Evolutionary conservation across 2,329 filamentous ascomycete genomes (phyloP).

Genomic region (Colletotrichum ledebouriae): DNA sequence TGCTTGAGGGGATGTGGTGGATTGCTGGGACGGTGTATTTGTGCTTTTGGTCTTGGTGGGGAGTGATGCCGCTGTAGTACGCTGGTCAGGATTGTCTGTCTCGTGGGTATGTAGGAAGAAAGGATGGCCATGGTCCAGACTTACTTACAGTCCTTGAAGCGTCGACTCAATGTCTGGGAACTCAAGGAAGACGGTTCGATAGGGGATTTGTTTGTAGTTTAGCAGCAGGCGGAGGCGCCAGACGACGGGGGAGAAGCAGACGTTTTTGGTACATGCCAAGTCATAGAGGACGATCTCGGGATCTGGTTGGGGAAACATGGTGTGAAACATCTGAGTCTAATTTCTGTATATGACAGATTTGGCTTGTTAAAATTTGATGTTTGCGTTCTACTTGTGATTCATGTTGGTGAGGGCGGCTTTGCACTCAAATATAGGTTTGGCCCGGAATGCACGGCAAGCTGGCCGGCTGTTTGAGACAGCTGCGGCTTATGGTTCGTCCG

Average conservation of each 20-base stretch:
- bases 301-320: neutral
- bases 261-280: neutral
- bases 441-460: no score
- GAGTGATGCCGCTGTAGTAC: neutral
- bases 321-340: neutral
- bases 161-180: constrained; percentile 14
- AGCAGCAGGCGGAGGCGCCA: constrained; percentile 14
- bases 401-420: no score
- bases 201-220: constrained; percentile 13
- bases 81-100: no score
- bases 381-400: no score
- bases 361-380: no score
- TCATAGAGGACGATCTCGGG: neutral
- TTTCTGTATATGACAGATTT: no score
- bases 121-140: no score
- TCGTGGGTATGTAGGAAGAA: no score
- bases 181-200: constrained; percentile 12
- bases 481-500: no score
- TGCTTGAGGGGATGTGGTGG: neutral
- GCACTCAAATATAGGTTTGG: no score
- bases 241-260: constrained; percentile 1
- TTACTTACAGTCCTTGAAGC: neutral
- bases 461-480: no score
- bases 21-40: neutral
- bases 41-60: neutral